These are phyloP conservation scores for Talaromyces sp. DNA, from an alignment of 2,329 filamentous ascomycete species.

Conservation along the genomic window DNA sequence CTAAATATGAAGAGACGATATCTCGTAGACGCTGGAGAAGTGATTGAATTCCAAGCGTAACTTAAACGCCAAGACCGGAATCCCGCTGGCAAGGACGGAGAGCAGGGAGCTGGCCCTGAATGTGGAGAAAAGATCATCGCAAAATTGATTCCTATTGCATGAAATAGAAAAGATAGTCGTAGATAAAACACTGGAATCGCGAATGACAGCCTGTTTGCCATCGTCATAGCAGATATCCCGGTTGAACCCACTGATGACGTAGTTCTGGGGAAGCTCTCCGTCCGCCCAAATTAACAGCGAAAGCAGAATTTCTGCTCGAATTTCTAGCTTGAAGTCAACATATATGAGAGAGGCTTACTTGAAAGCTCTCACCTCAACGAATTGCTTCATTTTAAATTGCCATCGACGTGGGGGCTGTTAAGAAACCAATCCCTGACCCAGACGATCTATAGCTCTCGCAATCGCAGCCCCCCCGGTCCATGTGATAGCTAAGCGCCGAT, in stretches of 20 bases:
- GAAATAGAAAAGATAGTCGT: background rate
- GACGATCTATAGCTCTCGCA: background rate
- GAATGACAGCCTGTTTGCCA: conserved; percentile 6
- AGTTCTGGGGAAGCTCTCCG: conserved; percentile 19
- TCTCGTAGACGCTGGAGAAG: background rate
- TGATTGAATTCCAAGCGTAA: background rate
- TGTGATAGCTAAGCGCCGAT: background rate
- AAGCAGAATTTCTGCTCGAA: background rate
- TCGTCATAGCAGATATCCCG: conserved; percentile 26
- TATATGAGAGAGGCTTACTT: background rate
- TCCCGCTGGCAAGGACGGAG: background rate
- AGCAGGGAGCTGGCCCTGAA: background rate
- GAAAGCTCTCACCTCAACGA: background rate
- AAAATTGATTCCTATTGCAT: background rate
- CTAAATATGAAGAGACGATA: background rate
- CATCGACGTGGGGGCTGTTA: conserved; percentile 5
- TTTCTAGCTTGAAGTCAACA: background rate
- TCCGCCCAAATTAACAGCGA: background rate
- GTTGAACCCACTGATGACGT: conserved; percentile 27
- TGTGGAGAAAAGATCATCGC: conserved; percentile 9
- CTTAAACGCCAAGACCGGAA: conserved; percentile 7
- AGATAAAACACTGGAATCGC: conserved; percentile 3
- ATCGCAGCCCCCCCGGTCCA: background rate
- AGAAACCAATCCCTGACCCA: background rate
- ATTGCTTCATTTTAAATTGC: background rate